Conservation (phyloP, 176 grass and related monocot genomes). For the Paspalum notatum region DNA sequence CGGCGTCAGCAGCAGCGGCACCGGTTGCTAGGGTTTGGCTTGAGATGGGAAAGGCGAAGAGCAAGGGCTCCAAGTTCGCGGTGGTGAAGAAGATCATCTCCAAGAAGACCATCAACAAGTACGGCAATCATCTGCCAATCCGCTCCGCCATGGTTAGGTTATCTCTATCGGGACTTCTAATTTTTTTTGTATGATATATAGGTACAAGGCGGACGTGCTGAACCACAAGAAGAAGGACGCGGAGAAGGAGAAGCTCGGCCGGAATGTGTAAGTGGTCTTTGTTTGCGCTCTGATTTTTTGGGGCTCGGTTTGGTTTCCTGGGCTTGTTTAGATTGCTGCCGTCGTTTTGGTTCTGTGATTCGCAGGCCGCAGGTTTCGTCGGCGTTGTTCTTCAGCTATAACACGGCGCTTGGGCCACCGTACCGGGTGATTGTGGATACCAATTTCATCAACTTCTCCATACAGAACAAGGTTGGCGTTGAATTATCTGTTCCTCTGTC, state of each 20-base stretch:
- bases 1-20: no score
- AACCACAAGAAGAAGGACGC: constrained; percentile 79
- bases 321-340: background rate
- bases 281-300: background rate
- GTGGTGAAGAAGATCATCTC: constrained; percentile 79
- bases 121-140: background rate
- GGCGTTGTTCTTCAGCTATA: constrained; percentile 90
- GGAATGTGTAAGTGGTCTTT: constrained; percentile 75
- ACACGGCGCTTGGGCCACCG: constrained; percentile 77
- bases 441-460: constrained; percentile 99
- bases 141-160: background rate
- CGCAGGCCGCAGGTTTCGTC: constrained; percentile 65
- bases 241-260: constrained; percentile 71
- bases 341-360: constrained; percentile 12
- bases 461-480: constrained; percentile 78
- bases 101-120: constrained; percentile 85
- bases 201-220: constrained; percentile 79
- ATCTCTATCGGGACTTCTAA: background rate
- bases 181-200: background rate
- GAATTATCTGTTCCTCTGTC: background rate
- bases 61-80: constrained; percentile 68
- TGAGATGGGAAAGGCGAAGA: constrained; percentile 47
- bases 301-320: background rate
- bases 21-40: no score
- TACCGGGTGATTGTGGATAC: constrained; percentile 97